Evolutionary conservation across 768 basidiomycete genomes (phyloP).

Genomic region (Hebeloma cylindrosporum): DNA sequence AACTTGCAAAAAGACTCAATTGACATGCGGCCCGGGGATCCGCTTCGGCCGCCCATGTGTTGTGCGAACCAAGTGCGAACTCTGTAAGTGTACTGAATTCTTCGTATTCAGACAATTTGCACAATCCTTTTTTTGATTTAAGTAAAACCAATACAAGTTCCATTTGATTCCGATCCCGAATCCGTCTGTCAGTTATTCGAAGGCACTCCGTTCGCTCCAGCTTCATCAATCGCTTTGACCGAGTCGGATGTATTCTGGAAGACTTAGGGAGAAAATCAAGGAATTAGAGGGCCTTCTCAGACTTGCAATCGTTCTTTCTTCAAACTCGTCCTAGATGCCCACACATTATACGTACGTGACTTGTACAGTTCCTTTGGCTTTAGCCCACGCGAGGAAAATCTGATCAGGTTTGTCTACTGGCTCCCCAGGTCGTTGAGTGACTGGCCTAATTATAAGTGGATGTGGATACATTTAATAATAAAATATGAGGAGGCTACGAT

Average conservation of each 20-base stretch:
- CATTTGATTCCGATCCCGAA: no score
- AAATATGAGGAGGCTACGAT: neutral
- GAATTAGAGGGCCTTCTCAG: neutral
- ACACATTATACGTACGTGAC: constrained; percentile 47
- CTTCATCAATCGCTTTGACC: constrained; percentile 51
- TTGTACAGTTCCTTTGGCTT: constrained; percentile 62
- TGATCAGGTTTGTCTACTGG: constrained; percentile 70
- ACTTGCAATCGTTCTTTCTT: constrained; percentile 60
- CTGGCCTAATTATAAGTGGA: constrained; percentile 32
- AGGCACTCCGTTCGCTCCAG: constrained; percentile 46
- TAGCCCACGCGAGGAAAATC: constrained; percentile 70
- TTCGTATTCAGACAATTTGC: no score
- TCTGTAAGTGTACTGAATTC: no score
- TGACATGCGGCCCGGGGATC: no score
- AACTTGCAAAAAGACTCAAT: no score
- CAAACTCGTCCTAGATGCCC: constrained; percentile 50
- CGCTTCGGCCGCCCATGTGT: no score
- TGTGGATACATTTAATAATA: neutral
- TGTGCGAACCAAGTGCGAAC: no score
- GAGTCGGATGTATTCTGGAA: constrained; percentile 50
- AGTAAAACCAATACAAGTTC: no score
- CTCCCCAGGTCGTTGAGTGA: constrained; percentile 58
- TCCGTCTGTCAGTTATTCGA: no score
- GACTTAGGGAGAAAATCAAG: constrained; percentile 1
- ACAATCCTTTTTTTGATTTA: no score